phyloP scores from a whole-genome alignment of 495 filamentous ascomycete species.

The Lasiosphaeria miniovina region DNA sequence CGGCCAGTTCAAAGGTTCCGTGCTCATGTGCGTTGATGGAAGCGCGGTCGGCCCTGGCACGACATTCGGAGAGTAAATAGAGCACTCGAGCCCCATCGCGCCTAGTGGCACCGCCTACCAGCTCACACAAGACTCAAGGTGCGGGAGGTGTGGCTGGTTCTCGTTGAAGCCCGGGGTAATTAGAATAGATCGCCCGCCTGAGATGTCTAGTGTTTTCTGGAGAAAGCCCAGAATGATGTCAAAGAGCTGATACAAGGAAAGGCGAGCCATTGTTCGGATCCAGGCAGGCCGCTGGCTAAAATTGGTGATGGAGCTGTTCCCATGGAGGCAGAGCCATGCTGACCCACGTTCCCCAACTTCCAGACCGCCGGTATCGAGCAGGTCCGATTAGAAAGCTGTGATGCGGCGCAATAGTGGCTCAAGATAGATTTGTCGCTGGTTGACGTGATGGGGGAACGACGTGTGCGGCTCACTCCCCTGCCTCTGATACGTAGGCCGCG shows the following conservation, averaged over 20 bases:
- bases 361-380: slow-evolving; percentile 4
- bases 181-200: too few species aligned
- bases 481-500: too few species aligned
- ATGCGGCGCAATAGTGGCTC: not conserved
- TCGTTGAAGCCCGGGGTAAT: not conserved
- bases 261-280: not conserved
- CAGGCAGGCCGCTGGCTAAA: not conserved
- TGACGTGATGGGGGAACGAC: not conserved
- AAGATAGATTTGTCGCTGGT: slow-evolving; percentile 1
- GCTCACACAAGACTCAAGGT: not conserved
- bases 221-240: too few species aligned
- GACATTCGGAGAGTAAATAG: not conserved
- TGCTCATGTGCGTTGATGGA: not conserved
- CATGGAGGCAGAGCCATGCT: not conserved
- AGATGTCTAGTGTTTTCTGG: too few species aligned
- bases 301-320: not conserved
- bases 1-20: too few species aligned
- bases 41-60: not conserved
- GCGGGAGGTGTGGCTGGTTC: not conserved
- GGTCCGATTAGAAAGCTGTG: not conserved
- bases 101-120: not conserved
- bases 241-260: too few species aligned
- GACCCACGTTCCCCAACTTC: not conserved
- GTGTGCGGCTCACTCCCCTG: not conserved
- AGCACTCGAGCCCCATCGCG: not conserved